These are phyloP conservation scores for Pleochaeta shiraiana DNA, from an alignment of 2,329 filamentous ascomycete genomes.

Conservation along the genomic window DNA sequence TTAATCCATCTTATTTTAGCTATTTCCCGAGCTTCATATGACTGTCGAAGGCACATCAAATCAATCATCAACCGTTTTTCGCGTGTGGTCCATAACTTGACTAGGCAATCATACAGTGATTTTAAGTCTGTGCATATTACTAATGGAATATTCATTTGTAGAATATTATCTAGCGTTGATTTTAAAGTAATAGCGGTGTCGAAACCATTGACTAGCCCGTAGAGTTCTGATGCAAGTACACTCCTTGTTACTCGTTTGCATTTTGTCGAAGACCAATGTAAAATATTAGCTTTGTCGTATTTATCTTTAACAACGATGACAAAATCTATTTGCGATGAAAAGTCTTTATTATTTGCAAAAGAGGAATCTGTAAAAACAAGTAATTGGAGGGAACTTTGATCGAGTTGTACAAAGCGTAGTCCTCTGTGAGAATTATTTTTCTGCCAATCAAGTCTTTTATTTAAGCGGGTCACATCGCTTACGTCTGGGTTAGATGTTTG, in stretches of 20 bases:
- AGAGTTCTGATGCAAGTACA: too few species aligned
- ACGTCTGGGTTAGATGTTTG: neutral
- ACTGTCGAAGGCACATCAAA: neutral
- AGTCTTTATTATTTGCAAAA: too few species aligned
- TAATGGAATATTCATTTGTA: neutral
- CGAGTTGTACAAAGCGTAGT: too few species aligned
- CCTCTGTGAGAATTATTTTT: too few species aligned
- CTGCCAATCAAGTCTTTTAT: neutral
- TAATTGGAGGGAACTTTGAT: neutral
- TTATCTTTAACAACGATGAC: too few species aligned
- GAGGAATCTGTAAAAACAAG: neutral
- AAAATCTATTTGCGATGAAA: too few species aligned
- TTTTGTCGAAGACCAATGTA: too few species aligned
- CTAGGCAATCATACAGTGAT: neutral
- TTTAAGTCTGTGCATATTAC: neutral
- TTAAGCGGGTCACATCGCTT: neutral
- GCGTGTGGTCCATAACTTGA: neutral
- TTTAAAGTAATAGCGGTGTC: too few species aligned
- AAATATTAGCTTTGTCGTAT: too few species aligned
- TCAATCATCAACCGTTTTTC: neutral
- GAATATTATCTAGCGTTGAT: too few species aligned
- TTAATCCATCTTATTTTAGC: neutral
- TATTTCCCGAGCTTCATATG: slow-evolving; percentile 3
- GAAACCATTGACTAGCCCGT: too few species aligned
- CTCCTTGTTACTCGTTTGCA: too few species aligned